Evolutionary conservation across 495 filamentous ascomycete species (phyloP), one percentile per base, ranked within the genome.

Genomic region (Platismatia glauca): DNA sequence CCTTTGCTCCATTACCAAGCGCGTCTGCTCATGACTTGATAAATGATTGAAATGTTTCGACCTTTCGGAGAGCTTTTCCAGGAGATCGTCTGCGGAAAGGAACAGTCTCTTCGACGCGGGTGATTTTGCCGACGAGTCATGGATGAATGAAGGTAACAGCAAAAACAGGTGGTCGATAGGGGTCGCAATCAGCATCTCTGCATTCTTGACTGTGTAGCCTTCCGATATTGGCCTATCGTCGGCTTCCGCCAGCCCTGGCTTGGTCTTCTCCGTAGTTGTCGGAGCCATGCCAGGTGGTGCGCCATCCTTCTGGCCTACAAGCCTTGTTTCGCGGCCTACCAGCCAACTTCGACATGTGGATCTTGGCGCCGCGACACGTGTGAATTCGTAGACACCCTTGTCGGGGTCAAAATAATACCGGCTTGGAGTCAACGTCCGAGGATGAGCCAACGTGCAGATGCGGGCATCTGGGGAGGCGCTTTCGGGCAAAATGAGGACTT

Each of bases 311-410:
- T 16, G 55, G 41, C 18, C 13, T 27, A 24, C 16, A 52, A 20
- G 24, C 34, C 33, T 38, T 34, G 39, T 37, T 39, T 20, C 22
- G n/a, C 55, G 37, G 72, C 48, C 38, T 41, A 68, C 52, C n/a
- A 93, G 77, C 87, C 87, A 89, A 69, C 89, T 91, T 58, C 81
- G 76, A 34, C 82, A 83, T 0, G 74, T 75, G 7, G 74, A 72
- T 48, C 80, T 82, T 37, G 90, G 81, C 8, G 89, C 79, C 15
- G 84, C 73, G 67, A 97, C 79, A 44, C 81, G 81, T 18, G 85
- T 96, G 75, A 97, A 91, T 71, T 98, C 94, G 75, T 88, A 91
- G 64, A 96, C 78, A 33, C 93, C 94, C 15, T 82, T 81, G 35
- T 81, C 72, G 6, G 91, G 89, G 70, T 91, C 94, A 70, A 90